Evolutionary conservation across 495 filamentous ascomycete species (phyloP).

Genomic region (Hypoxylon lienhwacheense): DNA sequence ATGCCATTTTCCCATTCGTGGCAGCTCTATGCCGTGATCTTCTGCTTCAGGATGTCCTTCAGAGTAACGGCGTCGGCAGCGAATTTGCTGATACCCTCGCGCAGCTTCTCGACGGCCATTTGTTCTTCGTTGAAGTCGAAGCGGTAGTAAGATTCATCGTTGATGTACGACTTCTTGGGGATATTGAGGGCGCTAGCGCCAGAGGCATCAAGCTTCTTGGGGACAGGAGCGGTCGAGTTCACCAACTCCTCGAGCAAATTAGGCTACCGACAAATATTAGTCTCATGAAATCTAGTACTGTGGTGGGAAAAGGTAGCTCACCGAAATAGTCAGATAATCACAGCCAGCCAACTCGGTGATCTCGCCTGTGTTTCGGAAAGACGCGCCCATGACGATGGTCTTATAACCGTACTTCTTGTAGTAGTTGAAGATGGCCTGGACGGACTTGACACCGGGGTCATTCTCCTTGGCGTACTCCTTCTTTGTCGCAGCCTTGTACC

Average conservation of each 20-base stretch:
- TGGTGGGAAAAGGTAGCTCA: constrained; percentile 48
- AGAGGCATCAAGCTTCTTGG: constrained; percentile 86
- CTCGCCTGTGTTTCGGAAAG: constrained; percentile 93
- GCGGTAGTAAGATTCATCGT: constrained; percentile 87
- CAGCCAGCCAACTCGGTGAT: constrained; percentile 98
- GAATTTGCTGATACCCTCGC: constrained; percentile 98
- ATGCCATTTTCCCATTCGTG: neutral
- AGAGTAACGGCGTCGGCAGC: constrained; percentile 93
- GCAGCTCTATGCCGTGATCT: constrained; percentile 58
- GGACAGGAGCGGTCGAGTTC: constrained; percentile 75
- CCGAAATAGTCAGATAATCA: constrained; percentile 97
- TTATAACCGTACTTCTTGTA: constrained; percentile 99
- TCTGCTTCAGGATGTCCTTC: constrained; percentile 85
- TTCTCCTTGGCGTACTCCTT: constrained; percentile 85
- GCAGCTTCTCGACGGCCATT: constrained; percentile 98
- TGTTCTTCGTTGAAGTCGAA: constrained; percentile 99
- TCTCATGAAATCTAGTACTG: neutral
- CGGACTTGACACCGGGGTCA: constrained; percentile 95
- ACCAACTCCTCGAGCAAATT: constrained; percentile 91
- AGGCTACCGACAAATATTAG: constrained; percentile 58
- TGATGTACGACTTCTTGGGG: constrained; percentile 86
- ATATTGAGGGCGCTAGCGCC: constrained; percentile 69
- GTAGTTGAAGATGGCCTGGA: constrained; percentile 98
- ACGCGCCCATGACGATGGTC: constrained; percentile 99
- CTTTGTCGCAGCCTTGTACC: constrained; percentile 96